Conservation (phyloP, 1,284 basidiomycete genomes). For the Gomphus bonarii region DNA sequence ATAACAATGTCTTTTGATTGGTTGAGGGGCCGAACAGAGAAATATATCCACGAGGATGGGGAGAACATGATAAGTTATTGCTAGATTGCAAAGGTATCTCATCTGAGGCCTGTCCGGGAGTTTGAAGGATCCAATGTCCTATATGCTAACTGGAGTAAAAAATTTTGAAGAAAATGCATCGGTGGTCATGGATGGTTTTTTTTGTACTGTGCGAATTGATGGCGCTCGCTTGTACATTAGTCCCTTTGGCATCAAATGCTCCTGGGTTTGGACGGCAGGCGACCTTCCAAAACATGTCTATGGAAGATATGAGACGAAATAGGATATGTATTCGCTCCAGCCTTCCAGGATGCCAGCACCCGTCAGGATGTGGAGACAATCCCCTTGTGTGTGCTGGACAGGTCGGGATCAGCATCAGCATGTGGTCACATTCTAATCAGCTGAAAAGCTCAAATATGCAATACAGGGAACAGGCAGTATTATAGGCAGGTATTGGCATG, state of each 20-base stretch:
- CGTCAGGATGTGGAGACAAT: conserved; percentile 55
- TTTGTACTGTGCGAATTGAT: background rate
- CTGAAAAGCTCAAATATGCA: background rate
- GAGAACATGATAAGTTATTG: background rate
- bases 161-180: background rate
- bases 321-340: conserved; percentile 64
- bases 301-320: conserved; percentile 34
- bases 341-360: conserved; percentile 57
- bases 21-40: background rate
- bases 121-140: background rate
- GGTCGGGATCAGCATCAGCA: conserved; percentile 1
- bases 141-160: background rate
- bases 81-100: background rate
- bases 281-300: background rate
- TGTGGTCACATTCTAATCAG: background rate
- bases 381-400: conserved; percentile 40
- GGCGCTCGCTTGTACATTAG: background rate
- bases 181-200: background rate
- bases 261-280: background rate
- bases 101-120: background rate
- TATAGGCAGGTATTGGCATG: background rate
- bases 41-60: background rate
- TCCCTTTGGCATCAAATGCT: background rate
- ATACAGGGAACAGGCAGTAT: background rate
- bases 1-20: background rate